A percentile compares a stretch with the other conserved stretches of the same genome.
These are phyloP conservation scores for Trametes maxima DNA, from an alignment of 768 basidiomycete species.

Conservation along the genomic window DNA sequence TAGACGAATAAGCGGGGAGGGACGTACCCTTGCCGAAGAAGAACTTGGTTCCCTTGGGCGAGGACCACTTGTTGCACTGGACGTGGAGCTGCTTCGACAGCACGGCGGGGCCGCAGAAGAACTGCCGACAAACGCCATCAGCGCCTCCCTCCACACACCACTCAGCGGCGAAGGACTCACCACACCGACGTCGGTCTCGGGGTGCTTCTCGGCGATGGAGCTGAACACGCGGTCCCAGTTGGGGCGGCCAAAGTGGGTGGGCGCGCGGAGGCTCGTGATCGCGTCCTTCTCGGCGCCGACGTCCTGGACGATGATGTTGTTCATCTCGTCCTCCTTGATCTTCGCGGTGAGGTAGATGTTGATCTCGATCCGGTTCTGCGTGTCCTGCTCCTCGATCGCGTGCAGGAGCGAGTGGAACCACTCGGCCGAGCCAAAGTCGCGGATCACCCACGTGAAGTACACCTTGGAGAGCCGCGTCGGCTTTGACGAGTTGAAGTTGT, in stretches of 20 bases:
- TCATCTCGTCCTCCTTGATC: conserved; percentile 91
- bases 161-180: conserved; percentile 41
- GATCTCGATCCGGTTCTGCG: conserved; percentile 84
- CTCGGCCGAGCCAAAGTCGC: conserved; percentile 86
- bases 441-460: conserved; percentile 95
- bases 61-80: conserved; percentile 86
- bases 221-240: conserved; percentile 80
- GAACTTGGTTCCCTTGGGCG: conserved; percentile 77
- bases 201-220: conserved; percentile 79
- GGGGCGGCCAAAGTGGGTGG: conserved; percentile 91
- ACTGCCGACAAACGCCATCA: conserved; percentile 36
- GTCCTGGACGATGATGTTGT: conserved; percentile 91
- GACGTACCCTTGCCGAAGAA: conserved; percentile 85
- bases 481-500: conserved; percentile 73
- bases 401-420: conserved; percentile 95
- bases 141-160: neutral
- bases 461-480: conserved; percentile 86
- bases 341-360: conserved; percentile 92
- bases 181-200: conserved; percentile 88
- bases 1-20: neutral
- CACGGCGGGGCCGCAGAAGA: conserved; percentile 85
- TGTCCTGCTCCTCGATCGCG: conserved; percentile 93
- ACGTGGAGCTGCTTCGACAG: conserved; percentile 72
- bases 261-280: conserved; percentile 84
- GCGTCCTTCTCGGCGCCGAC: conserved; percentile 93